Percentiles rank a stretch among this genome's conserved stretches.
phyloP scores from a whole-genome alignment of 768 basidiomycete genomes.

The Crassisporium funariophilum region DNA sequence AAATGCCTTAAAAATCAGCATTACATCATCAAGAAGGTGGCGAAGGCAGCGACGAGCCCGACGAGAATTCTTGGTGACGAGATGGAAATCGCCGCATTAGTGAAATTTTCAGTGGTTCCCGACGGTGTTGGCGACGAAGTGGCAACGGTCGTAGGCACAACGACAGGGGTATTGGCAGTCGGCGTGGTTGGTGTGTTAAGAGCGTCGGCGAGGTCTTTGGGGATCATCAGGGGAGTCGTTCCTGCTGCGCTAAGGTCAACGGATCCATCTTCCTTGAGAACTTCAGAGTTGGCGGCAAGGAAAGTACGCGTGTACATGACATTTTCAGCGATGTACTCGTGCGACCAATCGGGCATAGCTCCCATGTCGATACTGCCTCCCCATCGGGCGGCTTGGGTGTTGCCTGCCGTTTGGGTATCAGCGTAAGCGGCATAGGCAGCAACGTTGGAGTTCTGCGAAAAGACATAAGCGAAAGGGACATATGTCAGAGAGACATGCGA shows the following conservation, averaged over 20 bases:
- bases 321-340: slow-evolving; percentile 54
- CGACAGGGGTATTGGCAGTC: slow-evolving; percentile 28
- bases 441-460: slow-evolving; percentile 53
- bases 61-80: slow-evolving; percentile 52
- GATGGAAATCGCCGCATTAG: slow-evolving; percentile 49
- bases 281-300: slow-evolving; percentile 51
- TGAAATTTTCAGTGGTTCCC: slow-evolving; percentile 15
- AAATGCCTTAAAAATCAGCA: slow-evolving; percentile 3
- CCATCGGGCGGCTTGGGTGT: slow-evolving; percentile 54
- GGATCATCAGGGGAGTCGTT: slow-evolving; percentile 57
- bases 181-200: slow-evolving; percentile 37
- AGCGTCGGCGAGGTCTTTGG: slow-evolving; percentile 54
- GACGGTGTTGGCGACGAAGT: slow-evolving; percentile 11
- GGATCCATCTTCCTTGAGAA: slow-evolving; percentile 49
- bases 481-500: slow-evolving; percentile 2
- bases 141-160: slow-evolving; percentile 27
- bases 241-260: slow-evolving; percentile 48
- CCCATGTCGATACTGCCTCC: slow-evolving; percentile 63
- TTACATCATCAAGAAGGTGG: slow-evolving; percentile 54
- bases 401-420: slow-evolving; percentile 47
- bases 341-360: slow-evolving; percentile 56
- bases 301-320: slow-evolving; percentile 51
- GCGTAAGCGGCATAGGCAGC: slow-evolving; percentile 58
- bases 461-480: background rate
- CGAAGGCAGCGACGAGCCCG: slow-evolving; percentile 46